These are phyloP conservation scores for Pseudophaeomoniella oleicola DNA, from an alignment of 2,329 filamentous ascomycete species.

Conservation along the genomic window DNA sequence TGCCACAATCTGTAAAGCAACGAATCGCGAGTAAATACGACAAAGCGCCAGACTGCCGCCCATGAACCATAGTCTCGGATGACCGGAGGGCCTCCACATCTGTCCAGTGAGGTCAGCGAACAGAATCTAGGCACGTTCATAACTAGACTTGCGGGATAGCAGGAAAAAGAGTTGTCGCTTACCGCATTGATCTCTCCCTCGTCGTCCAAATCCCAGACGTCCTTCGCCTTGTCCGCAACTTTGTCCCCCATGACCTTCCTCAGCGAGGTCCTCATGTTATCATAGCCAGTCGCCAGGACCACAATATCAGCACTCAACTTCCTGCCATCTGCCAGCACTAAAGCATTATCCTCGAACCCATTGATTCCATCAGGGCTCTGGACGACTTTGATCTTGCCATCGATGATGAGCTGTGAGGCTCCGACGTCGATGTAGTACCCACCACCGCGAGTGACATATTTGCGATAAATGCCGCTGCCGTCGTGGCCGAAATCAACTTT, in stretches of 20 bases:
- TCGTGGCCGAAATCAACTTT: conserved; percentile 24
- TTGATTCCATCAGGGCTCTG: conserved; percentile 34
- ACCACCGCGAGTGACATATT: conserved; percentile 34
- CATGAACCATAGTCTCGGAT: conserved; percentile 52
- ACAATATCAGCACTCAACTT: conserved; percentile 43
- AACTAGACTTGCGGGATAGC: too few species aligned
- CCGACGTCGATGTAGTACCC: conserved; percentile 43
- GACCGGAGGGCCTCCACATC: conserved; percentile 43
- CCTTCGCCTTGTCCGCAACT: conserved; percentile 41
- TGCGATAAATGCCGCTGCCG: conserved; percentile 25
- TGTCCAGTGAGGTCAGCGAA: too few species aligned
- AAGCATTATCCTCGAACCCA: conserved; percentile 7
- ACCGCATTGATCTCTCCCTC: conserved; percentile 37
- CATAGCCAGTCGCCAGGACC: conserved; percentile 49
- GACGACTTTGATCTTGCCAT: conserved; percentile 47
- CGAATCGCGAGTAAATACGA: conserved; percentile 41
- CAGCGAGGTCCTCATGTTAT: conserved; percentile 53
- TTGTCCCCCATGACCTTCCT: conserved; percentile 47
- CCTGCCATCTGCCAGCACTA: conserved; percentile 7
- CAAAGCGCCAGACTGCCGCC: conserved; percentile 51
- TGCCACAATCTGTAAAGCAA: conserved; percentile 37
- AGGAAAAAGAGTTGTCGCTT: too few species aligned
- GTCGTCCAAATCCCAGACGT: conserved; percentile 46
- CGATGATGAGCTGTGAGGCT: conserved; percentile 34
- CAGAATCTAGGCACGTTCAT: too few species aligned